Evolutionary conservation across 2,329 filamentous ascomycete genomes (phyloP).

Genomic region (Penicillium sumatraense): DNA sequence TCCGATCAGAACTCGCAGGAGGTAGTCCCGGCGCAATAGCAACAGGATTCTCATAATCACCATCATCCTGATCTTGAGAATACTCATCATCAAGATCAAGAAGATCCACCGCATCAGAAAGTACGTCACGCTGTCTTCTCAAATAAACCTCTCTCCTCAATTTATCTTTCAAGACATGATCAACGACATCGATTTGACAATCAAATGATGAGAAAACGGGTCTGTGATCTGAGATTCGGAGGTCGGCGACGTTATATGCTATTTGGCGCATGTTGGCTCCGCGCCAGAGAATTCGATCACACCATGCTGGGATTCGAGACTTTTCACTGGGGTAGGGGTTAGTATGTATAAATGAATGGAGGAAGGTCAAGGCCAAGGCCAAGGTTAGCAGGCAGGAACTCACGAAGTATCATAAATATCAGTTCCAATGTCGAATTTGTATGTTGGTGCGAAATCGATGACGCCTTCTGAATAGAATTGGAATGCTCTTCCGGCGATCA

Average conservation of each 20-base stretch:
- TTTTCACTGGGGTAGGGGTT: conserved; percentile 72
- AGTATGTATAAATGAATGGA: background rate
- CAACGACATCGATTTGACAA: conserved; percentile 78
- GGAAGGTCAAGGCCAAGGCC: no score
- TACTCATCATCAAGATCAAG: conserved; percentile 67
- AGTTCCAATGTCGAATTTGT: conserved; percentile 89
- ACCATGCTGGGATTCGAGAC: conserved; percentile 93
- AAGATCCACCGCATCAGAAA: conserved; percentile 23
- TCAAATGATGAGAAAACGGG: conserved; percentile 91
- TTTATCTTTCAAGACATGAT: conserved; percentile 72
- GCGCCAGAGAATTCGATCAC: conserved; percentile 87
- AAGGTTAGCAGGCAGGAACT: conserved; percentile 47
- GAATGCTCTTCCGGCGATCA: conserved; percentile 89
- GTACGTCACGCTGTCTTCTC: conserved; percentile 63
- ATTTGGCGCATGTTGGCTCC: conserved; percentile 81
- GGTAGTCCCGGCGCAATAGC: conserved; percentile 79
- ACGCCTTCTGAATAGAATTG: conserved; percentile 88
- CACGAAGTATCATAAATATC: conserved; percentile 91
- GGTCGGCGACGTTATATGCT: conserved; percentile 78
- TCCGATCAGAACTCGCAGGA: conserved; percentile 64
- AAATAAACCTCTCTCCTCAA: conserved; percentile 78
- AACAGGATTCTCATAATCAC: conserved; percentile 75
- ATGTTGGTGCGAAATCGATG: conserved; percentile 89
- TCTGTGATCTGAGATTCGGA: conserved; percentile 93
- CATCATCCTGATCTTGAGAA: conserved; percentile 70